A percentile compares a stretch with the other conserved stretches of the same genome.
Evolutionary conservation across 805 yeast genomes (phyloP).

Genomic region (Saturnispora sekii): DNA sequence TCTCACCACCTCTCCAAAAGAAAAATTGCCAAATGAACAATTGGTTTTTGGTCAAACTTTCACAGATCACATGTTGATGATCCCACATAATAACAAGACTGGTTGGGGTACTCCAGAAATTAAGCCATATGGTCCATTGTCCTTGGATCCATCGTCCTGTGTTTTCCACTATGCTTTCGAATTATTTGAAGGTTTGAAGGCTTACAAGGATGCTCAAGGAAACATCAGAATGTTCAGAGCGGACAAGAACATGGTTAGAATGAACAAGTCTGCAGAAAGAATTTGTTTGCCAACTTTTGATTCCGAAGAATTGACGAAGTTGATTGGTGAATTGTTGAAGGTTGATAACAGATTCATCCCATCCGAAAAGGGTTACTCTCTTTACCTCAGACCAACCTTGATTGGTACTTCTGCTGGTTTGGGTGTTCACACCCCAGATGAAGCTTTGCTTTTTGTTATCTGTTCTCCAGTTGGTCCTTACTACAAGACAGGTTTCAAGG

Average conservation of each 20-base stretch:
- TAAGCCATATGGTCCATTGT: conserved; percentile 69
- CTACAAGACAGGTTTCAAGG: conserved; percentile 91
- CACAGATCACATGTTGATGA: conserved; percentile 82
- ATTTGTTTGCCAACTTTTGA: conserved; percentile 86
- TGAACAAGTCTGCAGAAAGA: conserved; percentile 83
- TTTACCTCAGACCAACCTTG: conserved; percentile 89
- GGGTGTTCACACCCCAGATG: conserved; percentile 78
- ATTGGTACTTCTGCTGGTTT: conserved; percentile 86
- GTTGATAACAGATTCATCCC: conserved; percentile 78
- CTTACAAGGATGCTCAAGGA: conserved; percentile 60
- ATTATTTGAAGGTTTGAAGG: conserved; percentile 93
- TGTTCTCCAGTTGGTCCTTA: conserved; percentile 97
- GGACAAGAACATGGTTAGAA: conserved; percentile 82
- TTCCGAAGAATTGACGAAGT: conserved; percentile 61
- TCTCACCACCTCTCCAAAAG: conserved; percentile 40
- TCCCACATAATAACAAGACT: conserved; percentile 64
- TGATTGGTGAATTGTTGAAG: conserved; percentile 66
- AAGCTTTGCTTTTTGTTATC: conserved; percentile 76
- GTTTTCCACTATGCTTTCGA: conserved; percentile 95
- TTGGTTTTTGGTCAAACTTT: conserved; percentile 66
- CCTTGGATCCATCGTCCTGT: conserved; percentile 77
- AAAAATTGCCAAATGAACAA: conserved; percentile 47
- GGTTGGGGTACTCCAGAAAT: conserved; percentile 93
- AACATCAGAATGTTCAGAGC: conserved; percentile 80
- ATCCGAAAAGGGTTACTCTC: conserved; percentile 75